Evolutionary conservation across 306 rosid genomes (phyloP), one percentile per base, ranked within the genome.

Genomic region (Astragalus membranaceus): DNA sequence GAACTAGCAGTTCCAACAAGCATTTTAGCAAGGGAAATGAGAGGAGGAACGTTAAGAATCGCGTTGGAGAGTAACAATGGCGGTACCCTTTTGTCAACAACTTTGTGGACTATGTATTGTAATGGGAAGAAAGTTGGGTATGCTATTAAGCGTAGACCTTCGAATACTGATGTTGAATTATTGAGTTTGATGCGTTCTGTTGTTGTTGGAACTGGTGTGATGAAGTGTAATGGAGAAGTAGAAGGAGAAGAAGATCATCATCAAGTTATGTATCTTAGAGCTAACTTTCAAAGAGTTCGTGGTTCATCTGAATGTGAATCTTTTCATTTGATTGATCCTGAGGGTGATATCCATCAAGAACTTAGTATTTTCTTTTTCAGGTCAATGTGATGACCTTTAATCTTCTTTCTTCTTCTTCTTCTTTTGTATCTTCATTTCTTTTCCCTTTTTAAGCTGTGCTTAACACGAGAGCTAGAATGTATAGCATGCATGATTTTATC

Each of bases 251-350:
- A 69, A 3, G 53, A 55, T 6, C 77, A 81, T 11, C 71, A 79
- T 7, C 74, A 79, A 64, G 42, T 90, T 6, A 76, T 87, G 91
- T 93, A 90, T 65, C 84, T 93, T 0, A 87, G 91, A 84, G 92
- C 85, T 4, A 79, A 80, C n/a, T 93, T 93, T 68, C 78, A 85
- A 64, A 85, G 96, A 23, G 85, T 88, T 54, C 75, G 82, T 70
- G 96, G 90, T 3, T 93, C 96, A 0, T 58, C 57, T 0, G 74
- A 86, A 58, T 88, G 86, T 0, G 86, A 93, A 62, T 86, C 98
- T 1, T 93, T 93, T 32, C 97, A 93, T 82, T 77, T 90, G 83
- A 86, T 82, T 80, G 87, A 93, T 47, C 93, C 93, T 0, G 89
- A 88, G 2, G 89, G 85, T 10, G 77, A 75, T 73, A 65, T 84